phyloP scores from a whole-genome alignment of 176 grass and related monocot genomes.

The Musa itinerans region DNA sequence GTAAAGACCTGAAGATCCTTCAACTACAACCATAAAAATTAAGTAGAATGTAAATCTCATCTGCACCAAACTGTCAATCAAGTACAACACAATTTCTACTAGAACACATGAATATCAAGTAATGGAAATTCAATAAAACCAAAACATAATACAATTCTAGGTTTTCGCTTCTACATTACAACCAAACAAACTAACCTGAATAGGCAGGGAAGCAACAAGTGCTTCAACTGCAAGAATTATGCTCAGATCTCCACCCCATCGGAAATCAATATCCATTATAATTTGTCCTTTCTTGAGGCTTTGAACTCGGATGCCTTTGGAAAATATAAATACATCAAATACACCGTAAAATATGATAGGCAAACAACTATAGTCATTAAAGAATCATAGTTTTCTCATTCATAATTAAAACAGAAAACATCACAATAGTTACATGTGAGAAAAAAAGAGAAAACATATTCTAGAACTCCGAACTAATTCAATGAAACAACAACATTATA shows the following conservation, averaged over 20 bases:
- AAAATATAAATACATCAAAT: constrained; percentile 8
- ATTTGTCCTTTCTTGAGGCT: constrained; percentile 78
- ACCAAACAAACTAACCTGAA: constrained; percentile 50
- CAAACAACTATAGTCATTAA: neutral
- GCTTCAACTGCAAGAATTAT: constrained; percentile 94
- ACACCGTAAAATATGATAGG: neutral
- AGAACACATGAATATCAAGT: neutral
- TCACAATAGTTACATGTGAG: neutral
- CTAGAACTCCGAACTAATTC: neutral
- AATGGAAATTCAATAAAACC: constrained; percentile 1
- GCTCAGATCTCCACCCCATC: constrained; percentile 86
- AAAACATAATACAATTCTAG: too few relatives aligned
- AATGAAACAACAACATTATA: neutral
- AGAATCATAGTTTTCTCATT: neutral
- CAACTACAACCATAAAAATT: constrained; percentile 43
- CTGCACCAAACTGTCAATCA: neutral
- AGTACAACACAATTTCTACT: neutral
- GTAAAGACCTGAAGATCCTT: constrained; percentile 96
- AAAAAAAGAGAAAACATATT: neutral
- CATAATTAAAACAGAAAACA: neutral
- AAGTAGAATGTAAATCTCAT: constrained; percentile 11
- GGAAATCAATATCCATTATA: constrained; percentile 86
- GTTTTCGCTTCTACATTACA: neutral
- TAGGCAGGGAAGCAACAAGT: constrained; percentile 92
- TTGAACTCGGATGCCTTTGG: constrained; percentile 72